Evolutionary conservation across 306 rosid species (phyloP).

Genomic region (Quercus wislizeni): DNA sequence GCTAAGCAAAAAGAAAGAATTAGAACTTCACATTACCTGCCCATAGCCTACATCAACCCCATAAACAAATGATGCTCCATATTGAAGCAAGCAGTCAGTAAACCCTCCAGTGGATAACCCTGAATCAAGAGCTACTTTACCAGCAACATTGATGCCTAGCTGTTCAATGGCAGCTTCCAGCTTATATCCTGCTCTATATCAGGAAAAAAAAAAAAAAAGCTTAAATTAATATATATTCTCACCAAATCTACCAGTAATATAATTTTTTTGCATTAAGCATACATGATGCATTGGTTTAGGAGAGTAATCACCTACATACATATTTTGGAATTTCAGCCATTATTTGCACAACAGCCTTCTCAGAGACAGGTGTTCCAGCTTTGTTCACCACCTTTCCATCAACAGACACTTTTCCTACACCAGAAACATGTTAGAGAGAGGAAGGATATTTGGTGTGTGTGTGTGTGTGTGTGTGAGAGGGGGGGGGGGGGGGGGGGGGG

Average conservation of each 20-base stretch:
- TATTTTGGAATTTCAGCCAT: no score
- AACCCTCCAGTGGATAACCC: constrained; percentile 96
- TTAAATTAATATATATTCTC: constrained; percentile 17
- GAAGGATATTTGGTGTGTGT: no score
- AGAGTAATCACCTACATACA: no score
- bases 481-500: no score
- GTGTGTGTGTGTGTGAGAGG: no score
- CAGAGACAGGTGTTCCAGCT: constrained; percentile 10
- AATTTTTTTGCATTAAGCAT: background rate
- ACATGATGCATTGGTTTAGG: constrained; percentile 24
- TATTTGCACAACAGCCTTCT: no score
- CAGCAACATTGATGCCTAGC: constrained; percentile 65
- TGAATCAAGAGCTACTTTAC: constrained; percentile 91
- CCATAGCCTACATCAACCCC: constrained; percentile 79
- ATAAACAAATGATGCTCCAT: constrained; percentile 84
- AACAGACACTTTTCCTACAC: constrained; percentile 79
- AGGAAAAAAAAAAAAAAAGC: background rate
- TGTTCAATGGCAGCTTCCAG: constrained; percentile 92
- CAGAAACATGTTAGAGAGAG: constrained; percentile 6
- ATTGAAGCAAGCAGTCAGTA: constrained; percentile 91
- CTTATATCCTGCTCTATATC: constrained; percentile 84
- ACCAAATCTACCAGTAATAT: constrained; percentile 2
- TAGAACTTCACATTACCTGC: no score
- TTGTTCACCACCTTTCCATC: constrained; percentile 77
- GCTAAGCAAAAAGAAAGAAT: no score